Evolutionary conservation across 305 asterid species (phyloP).

Genomic region (Petunia hybrid): DNA sequence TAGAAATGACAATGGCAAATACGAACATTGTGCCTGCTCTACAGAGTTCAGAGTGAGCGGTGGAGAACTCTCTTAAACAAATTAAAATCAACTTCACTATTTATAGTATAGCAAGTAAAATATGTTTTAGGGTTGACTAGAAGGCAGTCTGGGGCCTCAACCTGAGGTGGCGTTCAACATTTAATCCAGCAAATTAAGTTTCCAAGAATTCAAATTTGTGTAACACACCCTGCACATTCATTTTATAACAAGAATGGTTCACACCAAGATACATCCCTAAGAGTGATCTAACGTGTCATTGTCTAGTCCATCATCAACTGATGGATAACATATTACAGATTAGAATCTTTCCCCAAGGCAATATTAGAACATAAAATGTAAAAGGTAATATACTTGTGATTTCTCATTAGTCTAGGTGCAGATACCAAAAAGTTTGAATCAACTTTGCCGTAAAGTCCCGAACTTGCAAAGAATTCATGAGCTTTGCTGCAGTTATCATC

Average conservation of each 20-base stretch:
- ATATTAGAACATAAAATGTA: not conserved
- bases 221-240: not conserved
- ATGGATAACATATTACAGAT: conserved; percentile 13
- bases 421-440: conserved; percentile 21
- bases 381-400: not conserved
- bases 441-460: conserved; percentile 1
- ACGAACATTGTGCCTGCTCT: no score
- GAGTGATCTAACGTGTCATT: conserved; percentile 26
- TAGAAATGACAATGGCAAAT: no score
- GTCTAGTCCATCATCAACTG: not conserved
- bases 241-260: not conserved
- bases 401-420: conserved; percentile 24
- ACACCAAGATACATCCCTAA: conserved; percentile 26
- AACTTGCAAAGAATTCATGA: not conserved
- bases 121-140: no score
- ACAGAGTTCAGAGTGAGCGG: no score
- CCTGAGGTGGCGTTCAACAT: no score
- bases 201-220: not conserved
- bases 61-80: no score
- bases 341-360: conserved; percentile 14
- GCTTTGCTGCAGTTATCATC: not conserved
- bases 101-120: no score
- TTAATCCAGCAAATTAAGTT: not conserved
- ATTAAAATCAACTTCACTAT: no score
- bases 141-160: no score